phyloP scores from a whole-genome alignment of 148 eudicot genomes.

The Suaeda aralocaspica region DNA sequence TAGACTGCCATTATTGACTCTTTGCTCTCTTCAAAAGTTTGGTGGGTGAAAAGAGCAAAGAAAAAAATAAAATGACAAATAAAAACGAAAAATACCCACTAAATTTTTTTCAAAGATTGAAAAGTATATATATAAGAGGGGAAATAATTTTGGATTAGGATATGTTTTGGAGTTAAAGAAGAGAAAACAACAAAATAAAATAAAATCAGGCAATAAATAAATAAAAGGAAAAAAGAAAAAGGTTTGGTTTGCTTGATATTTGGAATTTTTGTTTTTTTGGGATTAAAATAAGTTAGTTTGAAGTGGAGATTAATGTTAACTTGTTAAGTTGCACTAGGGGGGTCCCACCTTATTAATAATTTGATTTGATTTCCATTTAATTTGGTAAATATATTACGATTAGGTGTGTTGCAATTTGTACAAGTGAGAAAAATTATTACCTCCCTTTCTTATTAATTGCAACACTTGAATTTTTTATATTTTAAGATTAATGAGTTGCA shows the following conservation, averaged over 20 bases:
- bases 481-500: no score
- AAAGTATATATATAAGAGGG: not conserved
- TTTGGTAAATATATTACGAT: not conserved
- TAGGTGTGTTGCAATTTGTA: not conserved
- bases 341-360: not conserved
- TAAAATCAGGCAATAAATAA: not conserved
- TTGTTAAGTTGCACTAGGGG: not conserved
- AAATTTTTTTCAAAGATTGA: not conserved
- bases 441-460: no score
- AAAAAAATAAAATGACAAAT: not conserved
- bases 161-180: not conserved
- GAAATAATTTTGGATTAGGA: not conserved
- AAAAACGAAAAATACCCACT: not conserved
- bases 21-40: not conserved
- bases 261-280: not conserved
- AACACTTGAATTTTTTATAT: no score
- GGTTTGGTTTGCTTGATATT: conserved; percentile 6
- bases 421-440: no score
- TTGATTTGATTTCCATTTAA: not conserved
- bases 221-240: not conserved
- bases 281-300: not conserved
- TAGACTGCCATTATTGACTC: conserved; percentile 7
- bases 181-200: not conserved
- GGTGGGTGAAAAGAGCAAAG: conserved; percentile 10
- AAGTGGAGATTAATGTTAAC: conserved; percentile 9